phyloP scores from a whole-genome alignment of 352 stramenopile species.

The Phytopythium sindhum region DNA sequence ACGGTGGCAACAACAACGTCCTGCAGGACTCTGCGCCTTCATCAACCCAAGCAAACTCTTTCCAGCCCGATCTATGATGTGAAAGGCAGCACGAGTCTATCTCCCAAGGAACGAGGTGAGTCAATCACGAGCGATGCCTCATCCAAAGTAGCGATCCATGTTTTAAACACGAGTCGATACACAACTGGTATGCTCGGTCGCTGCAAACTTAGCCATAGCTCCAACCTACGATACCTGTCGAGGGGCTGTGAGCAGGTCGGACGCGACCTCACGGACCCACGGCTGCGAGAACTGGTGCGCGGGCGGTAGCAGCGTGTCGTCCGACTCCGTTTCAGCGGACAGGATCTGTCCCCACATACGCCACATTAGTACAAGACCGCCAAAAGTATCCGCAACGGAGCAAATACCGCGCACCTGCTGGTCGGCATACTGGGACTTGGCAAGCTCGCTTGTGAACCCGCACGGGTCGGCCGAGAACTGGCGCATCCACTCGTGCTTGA shows the following conservation, averaged over 20 bases:
- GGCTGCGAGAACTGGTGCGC: constrained; percentile 65
- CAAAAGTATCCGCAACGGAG: background rate
- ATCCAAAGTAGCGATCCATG: background rate
- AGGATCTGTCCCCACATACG: constrained; percentile 34
- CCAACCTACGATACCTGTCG: background rate
- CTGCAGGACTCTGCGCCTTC: too few relatives aligned
- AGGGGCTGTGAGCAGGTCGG: background rate
- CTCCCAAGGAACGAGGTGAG: too few relatives aligned
- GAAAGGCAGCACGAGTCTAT: too few relatives aligned
- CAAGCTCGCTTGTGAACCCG: constrained; percentile 58
- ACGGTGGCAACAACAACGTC: background rate
- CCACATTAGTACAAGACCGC: background rate
- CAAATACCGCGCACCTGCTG: constrained; percentile 32
- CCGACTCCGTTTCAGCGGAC: constrained; percentile 47
- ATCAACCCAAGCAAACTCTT: too few relatives aligned
- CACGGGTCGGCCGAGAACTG: constrained; percentile 66
- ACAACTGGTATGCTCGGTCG: background rate
- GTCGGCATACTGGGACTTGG: constrained; percentile 54
- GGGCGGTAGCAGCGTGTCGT: constrained; percentile 57
- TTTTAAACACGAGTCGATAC: background rate
- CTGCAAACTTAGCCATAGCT: background rate
- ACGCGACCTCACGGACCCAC: constrained; percentile 56
- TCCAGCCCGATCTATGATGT: too few relatives aligned
- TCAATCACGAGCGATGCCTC: too few relatives aligned
- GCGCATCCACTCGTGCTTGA: constrained; percentile 66